phyloP scores from a whole-genome alignment of 2,329 filamentous ascomycete species.

The Colletotrichum sp. region DNA sequence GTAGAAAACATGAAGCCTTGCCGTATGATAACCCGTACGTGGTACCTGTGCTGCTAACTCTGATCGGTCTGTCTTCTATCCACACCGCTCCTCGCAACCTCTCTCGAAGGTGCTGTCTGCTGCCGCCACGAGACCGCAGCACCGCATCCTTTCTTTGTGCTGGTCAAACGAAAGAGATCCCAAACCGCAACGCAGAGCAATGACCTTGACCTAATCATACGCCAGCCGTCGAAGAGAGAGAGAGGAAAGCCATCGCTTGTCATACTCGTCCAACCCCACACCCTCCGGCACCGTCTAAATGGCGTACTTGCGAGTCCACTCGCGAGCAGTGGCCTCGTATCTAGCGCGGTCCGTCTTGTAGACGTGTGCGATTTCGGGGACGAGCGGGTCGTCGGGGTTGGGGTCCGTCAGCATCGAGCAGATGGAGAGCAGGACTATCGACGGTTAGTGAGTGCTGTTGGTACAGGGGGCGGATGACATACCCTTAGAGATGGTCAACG shows the following conservation, averaged over 20 bases:
- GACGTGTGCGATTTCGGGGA: conserved; percentile 98
- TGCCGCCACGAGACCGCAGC: background rate
- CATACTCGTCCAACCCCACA: conserved; percentile 12
- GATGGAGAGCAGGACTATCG: conserved; percentile 90
- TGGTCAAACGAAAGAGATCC: conserved; percentile 16
- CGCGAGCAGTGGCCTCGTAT: conserved; percentile 95
- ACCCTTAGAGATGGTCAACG: conserved; percentile 99
- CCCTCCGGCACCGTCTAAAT: conserved; percentile 61
- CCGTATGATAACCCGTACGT: conserved; percentile 38
- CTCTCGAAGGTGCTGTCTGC: conserved; percentile 5
- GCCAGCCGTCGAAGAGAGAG: conserved; percentile 18
- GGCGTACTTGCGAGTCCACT: conserved; percentile 99
- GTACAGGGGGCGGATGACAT: conserved; percentile 27
- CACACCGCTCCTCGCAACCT: conserved; percentile 16
- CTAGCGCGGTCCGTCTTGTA: conserved; percentile 98
- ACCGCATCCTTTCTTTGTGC: background rate
- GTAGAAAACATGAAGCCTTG: conserved; percentile 39
- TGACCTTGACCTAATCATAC: conserved; percentile 19
- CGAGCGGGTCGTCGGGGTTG: conserved; percentile 97
- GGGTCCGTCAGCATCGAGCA: conserved; percentile 99
- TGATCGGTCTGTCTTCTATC: conserved; percentile 36
- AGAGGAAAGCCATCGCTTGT: conserved; percentile 20
- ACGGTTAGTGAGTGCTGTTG: background rate
- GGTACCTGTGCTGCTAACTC: conserved; percentile 38
- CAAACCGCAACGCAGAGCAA: conserved; percentile 22